Base-by-base conservation (phyloP, 1,284 basidiomycete species). In the Ceraceosorus bombacis region DNA sequence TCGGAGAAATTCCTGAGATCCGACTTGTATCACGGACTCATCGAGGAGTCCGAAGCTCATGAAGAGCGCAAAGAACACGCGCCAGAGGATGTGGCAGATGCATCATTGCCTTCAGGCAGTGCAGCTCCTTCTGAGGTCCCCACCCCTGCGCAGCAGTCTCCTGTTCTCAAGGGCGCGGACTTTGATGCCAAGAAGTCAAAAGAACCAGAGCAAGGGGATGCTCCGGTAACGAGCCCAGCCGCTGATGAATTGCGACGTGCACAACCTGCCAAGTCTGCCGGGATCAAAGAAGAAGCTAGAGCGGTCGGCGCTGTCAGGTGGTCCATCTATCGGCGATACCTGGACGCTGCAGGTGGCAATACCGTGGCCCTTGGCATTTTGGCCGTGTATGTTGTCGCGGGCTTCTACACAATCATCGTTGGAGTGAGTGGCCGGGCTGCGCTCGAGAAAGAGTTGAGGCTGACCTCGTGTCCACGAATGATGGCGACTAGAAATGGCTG, bases 81-180 rank as follows among this genome's bases (percentile, higher is more conserved):
- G 17, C 17, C 10, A 27, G 58, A 48, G 5, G 49, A 61, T 9
- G 10, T 49, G 12, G 15, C 15, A 5, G 41, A 51, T 27, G 49
- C 46, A 36, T 58, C 55, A 10, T 12, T 15, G 10, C n/a, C 9
- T 6, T 7, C n/a, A 1, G 58, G 49, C 17, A 38, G 36, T 6
- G 27, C n/a, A 36, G 40, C 41, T 61, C 15, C 12, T 66, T 61
- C 52, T 62, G 85, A 81, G 86, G 64, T 79, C 84, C 67, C 49
- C 36, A 48, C 15, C 51, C 43, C 43, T n/a, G 49, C 49, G 51
- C 39, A 27, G 51, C 38, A 49, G 60, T 17, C 40, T 7, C 39
- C 27, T n/a, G 27, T 27, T 27, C 27, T 27, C 27, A 27, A 27
- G 27, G 27, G 27, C 27, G 54, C 39, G 41, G 41, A 36, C 3